Evolutionary conservation across 1,284 basidiomycete species (phyloP).

Genomic region (Ceratobasidium sp.): DNA sequence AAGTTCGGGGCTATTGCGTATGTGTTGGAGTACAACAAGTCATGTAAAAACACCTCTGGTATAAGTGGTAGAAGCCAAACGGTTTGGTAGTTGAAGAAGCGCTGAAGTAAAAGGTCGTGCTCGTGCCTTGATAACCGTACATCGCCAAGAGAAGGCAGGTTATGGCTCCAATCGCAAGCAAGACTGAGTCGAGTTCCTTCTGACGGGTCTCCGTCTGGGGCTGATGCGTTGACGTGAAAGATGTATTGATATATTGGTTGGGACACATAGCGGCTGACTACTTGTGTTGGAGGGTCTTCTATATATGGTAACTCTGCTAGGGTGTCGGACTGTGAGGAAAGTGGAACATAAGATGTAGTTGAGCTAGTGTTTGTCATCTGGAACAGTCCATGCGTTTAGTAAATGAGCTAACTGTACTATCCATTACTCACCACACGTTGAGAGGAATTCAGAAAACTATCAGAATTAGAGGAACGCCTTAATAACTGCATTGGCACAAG

Average conservation of each 20-base stretch:
- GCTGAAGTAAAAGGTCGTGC: conserved; percentile 58
- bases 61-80: conserved; percentile 64
- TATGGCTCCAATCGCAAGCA: conserved; percentile 11
- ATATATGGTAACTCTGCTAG: conserved; percentile 13
- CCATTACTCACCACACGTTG: neutral
- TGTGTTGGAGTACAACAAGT: conserved; percentile 47
- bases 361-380: neutral
- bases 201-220: neutral
- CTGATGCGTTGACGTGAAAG: conserved; percentile 4
- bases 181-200: conserved; percentile 17
- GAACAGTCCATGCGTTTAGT: neutral
- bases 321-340: neutral
- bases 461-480: neutral
- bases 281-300: conserved; percentile 7
- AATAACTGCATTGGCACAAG: neutral
- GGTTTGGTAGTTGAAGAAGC: conserved; percentile 69
- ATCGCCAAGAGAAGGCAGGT: conserved; percentile 7
- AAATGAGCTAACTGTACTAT: neutral
- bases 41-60: conserved; percentile 64
- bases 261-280: neutral
- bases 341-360: neutral
- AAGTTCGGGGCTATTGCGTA: neutral
- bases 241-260: conserved; percentile 24
- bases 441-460: neutral
- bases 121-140: conserved; percentile 42